These are phyloP conservation scores for Dipteronia dyeriana DNA, from an alignment of 345 rosid species.

Conservation along the genomic window DNA sequence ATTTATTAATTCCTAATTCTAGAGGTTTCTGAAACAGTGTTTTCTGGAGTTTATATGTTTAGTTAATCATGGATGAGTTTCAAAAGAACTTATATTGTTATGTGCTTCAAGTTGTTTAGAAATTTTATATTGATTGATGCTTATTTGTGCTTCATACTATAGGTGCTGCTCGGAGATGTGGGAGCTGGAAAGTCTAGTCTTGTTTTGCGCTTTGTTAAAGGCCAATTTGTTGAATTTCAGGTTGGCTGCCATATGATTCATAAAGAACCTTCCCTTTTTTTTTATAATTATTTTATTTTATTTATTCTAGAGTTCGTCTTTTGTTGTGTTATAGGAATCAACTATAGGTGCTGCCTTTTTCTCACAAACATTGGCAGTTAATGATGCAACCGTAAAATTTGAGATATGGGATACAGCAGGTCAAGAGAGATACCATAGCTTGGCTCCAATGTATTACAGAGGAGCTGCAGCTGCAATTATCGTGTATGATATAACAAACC, in stretches of 20 bases:
- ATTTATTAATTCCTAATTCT: neutral
- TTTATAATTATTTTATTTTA: neutral
- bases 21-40: too few relatives aligned
- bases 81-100: neutral
- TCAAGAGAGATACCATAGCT: conserved; percentile 94
- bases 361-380: conserved; percentile 92
- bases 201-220: conserved; percentile 86
- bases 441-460: conserved; percentile 98
- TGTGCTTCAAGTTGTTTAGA: neutral
- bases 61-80: neutral
- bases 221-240: conserved; percentile 95
- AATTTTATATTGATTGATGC: conserved; percentile 16
- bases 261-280: neutral
- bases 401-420: conserved; percentile 99
- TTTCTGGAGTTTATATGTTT: too few relatives aligned
- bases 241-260: conserved; percentile 18
- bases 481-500: conserved; percentile 88
- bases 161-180: conserved; percentile 96
- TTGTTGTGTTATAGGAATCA: conserved; percentile 66
- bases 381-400: conserved; percentile 91
- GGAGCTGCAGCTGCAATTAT: conserved; percentile 97
- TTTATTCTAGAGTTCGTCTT: conserved; percentile 17
- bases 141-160: conserved; percentile 30
- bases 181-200: conserved; percentile 97
- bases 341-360: conserved; percentile 97